Conservation (phyloP, 1,139 yeast species). For the Saccharomyces hybrid region DNA sequence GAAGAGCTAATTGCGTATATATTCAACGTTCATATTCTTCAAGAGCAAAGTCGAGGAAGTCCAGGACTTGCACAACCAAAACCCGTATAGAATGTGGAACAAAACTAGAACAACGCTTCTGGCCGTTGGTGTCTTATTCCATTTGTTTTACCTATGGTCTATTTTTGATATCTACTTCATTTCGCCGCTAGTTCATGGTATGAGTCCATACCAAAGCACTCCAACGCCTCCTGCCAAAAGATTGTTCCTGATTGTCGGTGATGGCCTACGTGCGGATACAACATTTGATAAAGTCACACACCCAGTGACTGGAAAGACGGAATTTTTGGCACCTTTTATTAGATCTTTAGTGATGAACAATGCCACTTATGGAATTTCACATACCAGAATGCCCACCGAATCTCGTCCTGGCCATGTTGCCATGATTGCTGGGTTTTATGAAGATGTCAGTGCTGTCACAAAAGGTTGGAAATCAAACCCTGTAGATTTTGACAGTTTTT, state of each 20-base stretch:
- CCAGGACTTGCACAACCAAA: not conserved
- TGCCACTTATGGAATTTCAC: constrained; percentile 92
- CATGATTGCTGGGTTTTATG: constrained; percentile 96
- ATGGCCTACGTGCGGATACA: constrained; percentile 93
- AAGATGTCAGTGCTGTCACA: constrained; percentile 96
- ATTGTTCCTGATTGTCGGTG: constrained; percentile 85
- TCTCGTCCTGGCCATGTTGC: constrained; percentile 99
- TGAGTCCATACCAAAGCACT: constrained; percentile 71
- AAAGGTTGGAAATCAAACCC: constrained; percentile 99
- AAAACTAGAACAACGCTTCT: constrained; percentile 38
- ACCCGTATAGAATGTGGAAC: constrained; percentile 18
- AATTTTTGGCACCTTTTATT: constrained; percentile 78
- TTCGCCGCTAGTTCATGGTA: constrained; percentile 95
- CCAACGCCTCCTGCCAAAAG: constrained; percentile 76
- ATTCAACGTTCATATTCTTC: not conserved
- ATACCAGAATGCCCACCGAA: constrained; percentile 99
- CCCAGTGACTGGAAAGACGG: constrained; percentile 52
- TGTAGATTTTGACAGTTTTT: constrained; percentile 91
- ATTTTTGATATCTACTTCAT: constrained; percentile 96
- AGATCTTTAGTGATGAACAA: constrained; percentile 59
- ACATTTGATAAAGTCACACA: constrained; percentile 70
- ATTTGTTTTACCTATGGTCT: constrained; percentile 85
- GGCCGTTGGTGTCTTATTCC: constrained; percentile 77
- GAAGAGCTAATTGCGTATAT: not conserved
- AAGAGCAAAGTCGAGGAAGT: not conserved